phyloP scores from a whole-genome alignment of 306 rosid species.

The Medicago lupulina region DNA sequence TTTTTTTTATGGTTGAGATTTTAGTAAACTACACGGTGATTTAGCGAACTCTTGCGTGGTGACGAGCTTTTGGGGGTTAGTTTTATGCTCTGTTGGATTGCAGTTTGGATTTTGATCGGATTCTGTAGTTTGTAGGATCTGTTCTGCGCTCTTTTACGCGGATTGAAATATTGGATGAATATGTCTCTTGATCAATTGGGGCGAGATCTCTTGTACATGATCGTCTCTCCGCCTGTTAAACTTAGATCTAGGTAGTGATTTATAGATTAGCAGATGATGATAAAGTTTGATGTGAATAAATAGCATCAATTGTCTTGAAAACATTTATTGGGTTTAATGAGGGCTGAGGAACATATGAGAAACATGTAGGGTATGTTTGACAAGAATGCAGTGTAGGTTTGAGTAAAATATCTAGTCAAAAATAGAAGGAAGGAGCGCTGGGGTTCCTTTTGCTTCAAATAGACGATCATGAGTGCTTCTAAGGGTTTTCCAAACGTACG shows the following conservation, averaged over 20 bases:
- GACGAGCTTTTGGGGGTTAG: conserved; percentile 21
- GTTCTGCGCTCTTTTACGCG: conserved; percentile 1
- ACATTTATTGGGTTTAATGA: conserved; percentile 11
- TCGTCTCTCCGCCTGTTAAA: conserved; percentile 1
- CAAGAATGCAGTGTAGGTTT: not conserved
- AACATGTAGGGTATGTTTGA: not conserved
- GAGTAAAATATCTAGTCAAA: not conserved
- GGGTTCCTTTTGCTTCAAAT: not conserved
- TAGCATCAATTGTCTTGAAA: not conserved
- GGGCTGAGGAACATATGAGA: not conserved
- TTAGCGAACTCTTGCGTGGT: not conserved
- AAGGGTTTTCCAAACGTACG: not conserved
- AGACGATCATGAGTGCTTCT: not conserved
- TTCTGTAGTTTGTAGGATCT: conserved; percentile 15
- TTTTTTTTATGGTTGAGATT: not conserved
- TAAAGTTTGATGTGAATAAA: conserved; percentile 5
- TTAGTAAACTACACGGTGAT: conserved; percentile 23
- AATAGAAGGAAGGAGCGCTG: not conserved
- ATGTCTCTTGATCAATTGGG: conserved; percentile 5
- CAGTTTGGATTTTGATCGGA: conserved; percentile 26
- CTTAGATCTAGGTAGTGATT: conserved; percentile 31
- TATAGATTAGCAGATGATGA: conserved; percentile 4
- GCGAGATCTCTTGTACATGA: conserved; percentile 17
- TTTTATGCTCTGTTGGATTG: conserved; percentile 5
- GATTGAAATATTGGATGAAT: conserved; percentile 11